Evolutionary conservation across 2,329 filamentous ascomycete species (phyloP), one percentile per base, ranked within the genome.

Genomic region (Rutstroemia sp.): DNA sequence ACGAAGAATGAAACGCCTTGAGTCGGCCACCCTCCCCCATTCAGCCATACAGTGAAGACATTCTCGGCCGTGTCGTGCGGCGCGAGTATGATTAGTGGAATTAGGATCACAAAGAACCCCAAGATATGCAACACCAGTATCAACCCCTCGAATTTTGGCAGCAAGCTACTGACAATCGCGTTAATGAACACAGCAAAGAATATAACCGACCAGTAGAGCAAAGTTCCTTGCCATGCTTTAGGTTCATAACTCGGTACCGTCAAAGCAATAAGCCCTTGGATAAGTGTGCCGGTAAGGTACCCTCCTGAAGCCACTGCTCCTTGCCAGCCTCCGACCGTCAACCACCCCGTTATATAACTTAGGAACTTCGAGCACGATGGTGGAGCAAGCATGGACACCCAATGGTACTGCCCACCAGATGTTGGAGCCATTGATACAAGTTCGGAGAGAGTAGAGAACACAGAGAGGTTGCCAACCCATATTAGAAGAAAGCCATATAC

Each of bases 361-460:
- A 83, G 68, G 27, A 77, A 74, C 56, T 76, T 79, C 58, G 81
- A 77, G 48, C 72, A 70, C 27, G 66, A 66, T 0, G 65, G 67
- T 0, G 78, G 75, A 1, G 77, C 74, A 55, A 81, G 77, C 52
- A 79, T 77, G 0, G 74, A 78, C 0, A 80, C 77, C 78, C 78
- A 34, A 34, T 34, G 30, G 12, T 34, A 82, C 60, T 82, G 79
- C 2, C 80, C 79, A 14, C 79, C 80, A 1, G 75, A 74, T 0
- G 78, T 82, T 0, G 80, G 80, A 2, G 79, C 79, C 73, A 61
- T 63, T 12, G 37, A 52, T 27, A 39, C 47, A 3, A 54, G 21
- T 4, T 39, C 54, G 0, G 49, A 46, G 8, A 52, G 34, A 0
- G 54, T 57, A 2, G 55, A 54, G 21, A 63, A 64, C 2, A 60